These are phyloP conservation scores for Neoconidiobolus thromboides DNA, from an alignment of 371 early-diverging fungal genomes.

Conservation along the genomic window DNA sequence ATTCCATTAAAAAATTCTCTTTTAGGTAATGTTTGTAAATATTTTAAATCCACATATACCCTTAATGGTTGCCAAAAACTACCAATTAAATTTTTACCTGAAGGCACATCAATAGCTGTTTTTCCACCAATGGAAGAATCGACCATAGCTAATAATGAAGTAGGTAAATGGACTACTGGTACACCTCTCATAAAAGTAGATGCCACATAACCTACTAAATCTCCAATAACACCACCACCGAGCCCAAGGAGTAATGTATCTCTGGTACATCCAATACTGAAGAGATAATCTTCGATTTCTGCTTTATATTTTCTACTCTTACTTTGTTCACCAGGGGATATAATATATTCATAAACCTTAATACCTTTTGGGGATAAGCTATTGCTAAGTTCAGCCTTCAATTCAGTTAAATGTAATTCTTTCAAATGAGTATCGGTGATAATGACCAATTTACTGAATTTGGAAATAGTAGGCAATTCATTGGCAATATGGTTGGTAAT, in stretches of 20 bases:
- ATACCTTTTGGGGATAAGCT: constrained; percentile 10
- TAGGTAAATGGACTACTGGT: constrained; percentile 85
- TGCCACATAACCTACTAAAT: constrained; percentile 87
- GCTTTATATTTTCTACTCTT: constrained; percentile 80
- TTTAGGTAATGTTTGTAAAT: constrained; percentile 70
- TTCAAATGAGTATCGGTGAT: constrained; percentile 79
- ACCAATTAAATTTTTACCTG: constrained; percentile 91
- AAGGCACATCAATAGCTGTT: constrained; percentile 88
- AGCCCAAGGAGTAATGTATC: constrained; percentile 86
- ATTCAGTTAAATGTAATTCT: constrained; percentile 36
- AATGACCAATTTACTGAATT: constrained; percentile 71
- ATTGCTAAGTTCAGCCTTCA: too few relatives aligned
- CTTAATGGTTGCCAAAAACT: constrained; percentile 93
- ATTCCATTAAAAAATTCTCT: constrained; percentile 92
- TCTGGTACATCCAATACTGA: constrained; percentile 67
- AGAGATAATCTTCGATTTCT: constrained; percentile 80
- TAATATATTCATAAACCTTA: constrained; percentile 35
- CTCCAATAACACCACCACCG: constrained; percentile 96
- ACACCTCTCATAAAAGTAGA: constrained; percentile 96
- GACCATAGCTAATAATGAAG: constrained; percentile 92
- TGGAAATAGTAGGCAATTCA: constrained; percentile 50
- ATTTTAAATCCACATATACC: constrained; percentile 75
- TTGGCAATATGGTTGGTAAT: constrained; percentile 49
- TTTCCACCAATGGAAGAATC: constrained; percentile 96
- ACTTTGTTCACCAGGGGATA: constrained; percentile 80